These are phyloP conservation scores for Gossypium davidsonii DNA, from an alignment of 441 rosid genomes.

Conservation along the genomic window DNA sequence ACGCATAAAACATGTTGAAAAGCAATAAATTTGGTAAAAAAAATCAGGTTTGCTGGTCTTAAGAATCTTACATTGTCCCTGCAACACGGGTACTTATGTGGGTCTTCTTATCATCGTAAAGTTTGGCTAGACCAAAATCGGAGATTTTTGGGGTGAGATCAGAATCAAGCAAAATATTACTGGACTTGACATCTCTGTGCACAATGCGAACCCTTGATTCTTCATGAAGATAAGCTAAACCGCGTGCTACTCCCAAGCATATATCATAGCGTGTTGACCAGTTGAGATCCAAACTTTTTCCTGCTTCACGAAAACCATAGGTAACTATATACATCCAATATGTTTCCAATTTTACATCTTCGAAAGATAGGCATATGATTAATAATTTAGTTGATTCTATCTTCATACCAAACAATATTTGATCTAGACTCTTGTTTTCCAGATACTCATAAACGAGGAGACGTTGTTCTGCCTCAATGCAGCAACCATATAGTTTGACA, in stretches of 20 bases:
- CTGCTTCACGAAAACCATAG: constrained; percentile 23
- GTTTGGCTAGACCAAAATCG: constrained; percentile 69
- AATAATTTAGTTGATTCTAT: not conserved
- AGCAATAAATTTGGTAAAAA: not conserved
- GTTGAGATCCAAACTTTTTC: constrained; percentile 32
- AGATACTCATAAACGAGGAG: constrained; percentile 49
- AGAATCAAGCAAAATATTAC: constrained; percentile 58
- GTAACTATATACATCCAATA: not conserved
- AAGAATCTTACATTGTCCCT: constrained; percentile 50
- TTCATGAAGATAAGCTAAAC: constrained; percentile 64
- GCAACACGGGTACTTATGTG: constrained; percentile 64
- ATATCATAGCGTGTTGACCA: constrained; percentile 52
- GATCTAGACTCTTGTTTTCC: constrained; percentile 46
- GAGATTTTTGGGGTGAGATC: constrained; percentile 54
- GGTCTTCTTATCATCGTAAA: constrained; percentile 55
- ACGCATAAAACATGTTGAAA: not conserved
- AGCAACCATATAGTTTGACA: constrained; percentile 41
- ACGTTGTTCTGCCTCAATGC: constrained; percentile 34
- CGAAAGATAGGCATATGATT: not conserved
- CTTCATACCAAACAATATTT: constrained; percentile 39
- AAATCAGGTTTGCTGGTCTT: not conserved
- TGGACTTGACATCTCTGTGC: constrained; percentile 69
- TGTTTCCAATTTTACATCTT: constrained; percentile 5
- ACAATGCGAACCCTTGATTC: constrained; percentile 60
- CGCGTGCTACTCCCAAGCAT: constrained; percentile 59